Evolutionary conservation across 106 monocot genomes (phyloP), one percentile per base, ranked within the genome.

Genomic region (Allium fistulosum): DNA sequence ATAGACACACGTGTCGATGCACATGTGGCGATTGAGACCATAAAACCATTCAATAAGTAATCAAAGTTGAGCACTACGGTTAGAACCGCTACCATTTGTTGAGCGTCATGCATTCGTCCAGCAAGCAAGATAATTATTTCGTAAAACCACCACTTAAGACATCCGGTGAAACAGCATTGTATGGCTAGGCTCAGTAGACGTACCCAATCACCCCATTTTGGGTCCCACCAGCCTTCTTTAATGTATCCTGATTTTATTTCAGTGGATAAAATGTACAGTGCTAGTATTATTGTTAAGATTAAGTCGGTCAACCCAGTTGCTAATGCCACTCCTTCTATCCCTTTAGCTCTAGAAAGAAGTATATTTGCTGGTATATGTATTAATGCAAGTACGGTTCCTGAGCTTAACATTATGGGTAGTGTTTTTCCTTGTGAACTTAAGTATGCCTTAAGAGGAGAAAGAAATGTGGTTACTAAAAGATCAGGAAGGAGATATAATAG

Each of bases 131-230:
- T 50, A 8, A 86, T 16, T 13, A 86, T 90, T 78, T 90, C 90
- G 48, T 71, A 90, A 74, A 85, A 90, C 90, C 90, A 90, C 90
- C 90, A 90, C 51, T 90, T 86, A 9, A 90, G 81, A 67, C 92
- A 99, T 2, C 70, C 77, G 46, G 69, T 80, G 46, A 84, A 66
- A 74, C 84, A 84, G 66, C 80, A 80, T 7, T 73, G 84, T 11
- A 47, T 73, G 5, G 84, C 70, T 10, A 84, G 74, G 26, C 63
- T 69, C 26, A 84, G 63, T 49, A 84, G 15, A 22, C 51, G 76
- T 11, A 45, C 6, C 80, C 84, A 84, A 2, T 68, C 58, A 11
- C 11, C 4, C 17, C 10, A 46, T 26, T 70, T 59, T 57, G 67
- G 65, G 27, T 80, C 74, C 74, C 57, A 72, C 72, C 78, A 78